Base-by-base conservation (phyloP, 805 yeast species). In the Cyberlindnera maritima region DNA sequence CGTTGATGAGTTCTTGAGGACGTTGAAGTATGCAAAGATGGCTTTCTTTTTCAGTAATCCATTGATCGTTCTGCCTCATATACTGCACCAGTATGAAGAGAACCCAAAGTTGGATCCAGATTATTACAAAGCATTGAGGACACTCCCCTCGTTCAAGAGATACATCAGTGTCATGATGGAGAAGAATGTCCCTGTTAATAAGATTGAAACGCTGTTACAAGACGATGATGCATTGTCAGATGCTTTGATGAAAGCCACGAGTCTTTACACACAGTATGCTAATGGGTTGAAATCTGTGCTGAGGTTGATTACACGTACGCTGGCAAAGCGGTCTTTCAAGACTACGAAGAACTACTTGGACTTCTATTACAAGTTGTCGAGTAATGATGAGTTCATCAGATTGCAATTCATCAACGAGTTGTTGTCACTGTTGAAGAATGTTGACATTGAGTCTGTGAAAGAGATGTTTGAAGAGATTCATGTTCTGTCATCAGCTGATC, bases 111-210 rank as follows among this genome's bases (percentile, higher is more conserved):
- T 60, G 12, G 36, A 42, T 14, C 26, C 48, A 3, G 43, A 28
- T 14, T 56, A 67, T 38, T 39, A 47, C 13, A 37, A 41, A 3
- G 63, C 68, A 2, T 43, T 70, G 2, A 57, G 71, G 34, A 56
- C 60, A 55, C 52, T 71, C 28, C 69, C 71, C 0, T 69, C 76
- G 0, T 70, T 70, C 48, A 55, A 47, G 37, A 39, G 46, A 18
- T 53, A 55, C 40, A 48, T 67, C 32, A 21, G 2, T 18, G 52
- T 4, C 26, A 48, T 23, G 50, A 50, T 32, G 41, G 49, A 33
- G 19, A 41, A 13, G 41, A 44, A 12, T 40, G 33, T 38, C n/a
- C 39, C 34, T 4, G 32, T 31, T 1, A n/a, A 43, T 5, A 38
- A 48, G 39, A 51, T 59, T 9, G 17, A 39, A 15, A 21, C 12